Base-by-base conservation (phyloP, 768 basidiomycete species). In the Kockovaella imperatae region DNA sequence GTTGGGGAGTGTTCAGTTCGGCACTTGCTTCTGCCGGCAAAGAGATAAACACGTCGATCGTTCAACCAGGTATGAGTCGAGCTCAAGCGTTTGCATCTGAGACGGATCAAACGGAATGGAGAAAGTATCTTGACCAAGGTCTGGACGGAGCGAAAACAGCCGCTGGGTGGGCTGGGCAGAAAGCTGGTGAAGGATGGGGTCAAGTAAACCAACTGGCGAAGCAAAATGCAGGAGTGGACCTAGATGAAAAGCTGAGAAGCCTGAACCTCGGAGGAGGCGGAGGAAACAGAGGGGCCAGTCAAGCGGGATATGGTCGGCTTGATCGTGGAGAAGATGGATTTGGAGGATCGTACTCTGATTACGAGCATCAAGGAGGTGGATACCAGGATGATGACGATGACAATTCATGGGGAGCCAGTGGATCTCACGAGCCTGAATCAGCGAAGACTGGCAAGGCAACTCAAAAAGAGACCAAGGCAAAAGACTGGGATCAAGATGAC, bases 1-100 rank as follows among this genome's bases (percentile, higher is more conserved):
- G 91, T 36, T 97, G 95, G 95, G 87, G 88, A 21, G 72, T 97
- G n/a, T 83, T 99, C 65, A 84, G 87, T 24, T 78, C 85, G 0
- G 89, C 82, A 28, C 83, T 97, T 13, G 56, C 54, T 2, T 46
- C 45, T 5, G 90, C 90, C 17, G 78, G 82, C 4, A 80, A 80
- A 60, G 84, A 73, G 15, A 86, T 96, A 41, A 79, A 80, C 56
- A 86, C 89, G 66, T 83, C 80, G 57, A 84, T 97, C 35, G 84
- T 97, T 50, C 87, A 95, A 69, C 93, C 93, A 5, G 83, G 85
- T 18, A 74, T 91, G 67, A 83, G 86, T 62, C 80, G 78, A 54
- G 86, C 85, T 8, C 38, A 48, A n/a, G 49, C 57, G 26, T 40
- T 57, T 3, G 54, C 62, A 4, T 24, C 34, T 13, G 49, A 55